phyloP scores from a whole-genome alignment of 345 rosid species.

The Eucalyptus globulus region DNA sequence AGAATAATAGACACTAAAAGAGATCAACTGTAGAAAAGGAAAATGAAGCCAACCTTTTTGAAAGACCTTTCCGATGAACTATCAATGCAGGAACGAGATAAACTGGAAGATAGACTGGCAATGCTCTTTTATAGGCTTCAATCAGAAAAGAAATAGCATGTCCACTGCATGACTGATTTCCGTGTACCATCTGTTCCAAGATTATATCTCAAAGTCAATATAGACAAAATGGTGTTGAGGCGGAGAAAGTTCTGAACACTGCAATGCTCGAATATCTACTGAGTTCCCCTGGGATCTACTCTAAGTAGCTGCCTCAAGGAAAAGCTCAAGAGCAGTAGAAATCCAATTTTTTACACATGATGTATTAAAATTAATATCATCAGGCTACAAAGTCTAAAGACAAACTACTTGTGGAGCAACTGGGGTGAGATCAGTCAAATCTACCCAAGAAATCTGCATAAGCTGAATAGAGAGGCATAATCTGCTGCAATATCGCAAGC shows the following conservation, averaged over 20 bases:
- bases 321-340: not conserved
- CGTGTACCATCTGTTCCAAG: slow-evolving; percentile 76
- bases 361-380: not conserved
- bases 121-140: slow-evolving; percentile 79
- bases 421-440: not conserved
- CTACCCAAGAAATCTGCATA: not conserved
- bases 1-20: not conserved
- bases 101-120: slow-evolving; percentile 89
- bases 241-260: not conserved
- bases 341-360: not conserved
- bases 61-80: slow-evolving; percentile 83
- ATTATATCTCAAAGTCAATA: not conserved
- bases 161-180: slow-evolving; percentile 59
- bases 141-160: slow-evolving; percentile 57
- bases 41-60: slow-evolving; percentile 34
- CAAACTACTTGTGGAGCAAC: not conserved
- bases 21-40: not conserved
- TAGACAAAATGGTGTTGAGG: not conserved
- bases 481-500: not conserved
- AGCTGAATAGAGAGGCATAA: not conserved
- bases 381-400: not conserved
- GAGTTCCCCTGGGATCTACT: not conserved
- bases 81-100: slow-evolving; percentile 84
- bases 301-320: not conserved
- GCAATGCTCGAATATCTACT: not conserved